These are phyloP conservation scores for Pluteus cervinus DNA, from an alignment of 768 basidiomycete genomes.

Conservation along the genomic window DNA sequence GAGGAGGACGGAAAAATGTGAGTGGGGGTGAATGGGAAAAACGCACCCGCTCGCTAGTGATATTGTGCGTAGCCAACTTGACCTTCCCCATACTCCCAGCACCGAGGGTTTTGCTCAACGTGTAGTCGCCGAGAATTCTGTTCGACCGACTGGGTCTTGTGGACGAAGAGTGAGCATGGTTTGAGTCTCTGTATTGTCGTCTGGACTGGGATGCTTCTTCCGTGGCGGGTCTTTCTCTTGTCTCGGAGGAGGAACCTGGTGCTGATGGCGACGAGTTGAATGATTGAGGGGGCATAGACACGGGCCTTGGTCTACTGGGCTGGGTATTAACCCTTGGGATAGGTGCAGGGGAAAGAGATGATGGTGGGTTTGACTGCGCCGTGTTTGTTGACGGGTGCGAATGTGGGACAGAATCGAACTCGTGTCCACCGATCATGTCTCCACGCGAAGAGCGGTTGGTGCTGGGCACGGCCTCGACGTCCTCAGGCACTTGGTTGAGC, in stretches of 20 bases:
- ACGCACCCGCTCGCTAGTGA: constrained; percentile 88
- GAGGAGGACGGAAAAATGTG: constrained; percentile 1
- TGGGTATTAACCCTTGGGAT: constrained; percentile 21
- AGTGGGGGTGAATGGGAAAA: constrained; percentile 8
- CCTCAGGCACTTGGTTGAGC: constrained; percentile 46
- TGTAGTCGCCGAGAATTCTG: constrained; percentile 87
- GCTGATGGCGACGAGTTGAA: constrained; percentile 20
- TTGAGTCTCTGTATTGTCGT: constrained; percentile 25
- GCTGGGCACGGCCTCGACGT: constrained; percentile 21
- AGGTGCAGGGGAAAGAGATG: constrained; percentile 15
- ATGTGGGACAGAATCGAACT: constrained; percentile 61
- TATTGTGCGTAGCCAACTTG: constrained; percentile 86
- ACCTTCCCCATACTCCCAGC: constrained; percentile 99
- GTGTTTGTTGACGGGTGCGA: constrained; percentile 29
- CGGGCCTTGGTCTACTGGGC: constrained; percentile 50
- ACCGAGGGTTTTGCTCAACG: constrained; percentile 92
- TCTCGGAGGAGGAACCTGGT: constrained; percentile 19
- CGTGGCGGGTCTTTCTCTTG: constrained; percentile 25
- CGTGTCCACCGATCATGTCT: constrained; percentile 49
- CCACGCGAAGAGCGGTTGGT: constrained; percentile 45
- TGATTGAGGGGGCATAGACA: constrained; percentile 72
- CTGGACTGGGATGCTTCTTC: constrained; percentile 21
- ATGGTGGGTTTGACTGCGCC: constrained; percentile 16
- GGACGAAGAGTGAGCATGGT: constrained; percentile 11
- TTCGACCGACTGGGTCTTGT: constrained; percentile 33